Conservation (phyloP, 108 stramenopile genomes). For the Cyclotella baltica region DNA sequence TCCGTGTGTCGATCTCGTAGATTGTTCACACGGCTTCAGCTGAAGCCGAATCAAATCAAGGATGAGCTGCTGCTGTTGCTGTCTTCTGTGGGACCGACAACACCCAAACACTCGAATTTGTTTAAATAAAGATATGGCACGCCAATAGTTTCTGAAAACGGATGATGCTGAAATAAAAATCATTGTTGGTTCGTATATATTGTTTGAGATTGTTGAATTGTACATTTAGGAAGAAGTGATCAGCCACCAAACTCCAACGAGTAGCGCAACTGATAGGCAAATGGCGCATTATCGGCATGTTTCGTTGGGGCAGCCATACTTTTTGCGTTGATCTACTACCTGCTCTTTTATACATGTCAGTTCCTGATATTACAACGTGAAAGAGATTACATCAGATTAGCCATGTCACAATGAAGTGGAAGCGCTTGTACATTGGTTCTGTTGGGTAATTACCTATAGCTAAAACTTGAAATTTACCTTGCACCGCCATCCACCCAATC, state of each 20-base stretch:
- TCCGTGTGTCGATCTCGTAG: slow-evolving; percentile 89
- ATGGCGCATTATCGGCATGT: slow-evolving; percentile 65
- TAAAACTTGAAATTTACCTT: slow-evolving; percentile 7
- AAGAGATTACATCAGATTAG: neutral
- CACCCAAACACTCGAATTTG: slow-evolving; percentile 18
- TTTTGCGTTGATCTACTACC: slow-evolving; percentile 91
- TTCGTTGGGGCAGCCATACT: slow-evolving; percentile 86
- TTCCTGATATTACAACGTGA: slow-evolving; percentile 49
- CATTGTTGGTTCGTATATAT: slow-evolving; percentile 43
- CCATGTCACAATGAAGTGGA: too few species aligned
- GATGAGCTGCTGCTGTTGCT: neutral
- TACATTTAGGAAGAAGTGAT: slow-evolving; percentile 26
- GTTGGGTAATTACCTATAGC: neutral
- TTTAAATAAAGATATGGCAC: slow-evolving; percentile 68
- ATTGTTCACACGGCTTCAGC: slow-evolving; percentile 75
- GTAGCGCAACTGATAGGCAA: slow-evolving; percentile 54
- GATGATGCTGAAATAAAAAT: slow-evolving; percentile 62
- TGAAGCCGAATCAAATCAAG: neutral
- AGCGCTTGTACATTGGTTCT: too few species aligned
- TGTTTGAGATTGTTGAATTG: neutral
- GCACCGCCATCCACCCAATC: slow-evolving; percentile 18
- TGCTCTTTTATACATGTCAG: slow-evolving; percentile 80
- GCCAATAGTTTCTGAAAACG: slow-evolving; percentile 79
- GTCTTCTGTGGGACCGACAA: neutral
- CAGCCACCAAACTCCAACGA: slow-evolving; percentile 61